Conservation (phyloP, 306 rosid genomes). For the Glycine latifolia region DNA sequence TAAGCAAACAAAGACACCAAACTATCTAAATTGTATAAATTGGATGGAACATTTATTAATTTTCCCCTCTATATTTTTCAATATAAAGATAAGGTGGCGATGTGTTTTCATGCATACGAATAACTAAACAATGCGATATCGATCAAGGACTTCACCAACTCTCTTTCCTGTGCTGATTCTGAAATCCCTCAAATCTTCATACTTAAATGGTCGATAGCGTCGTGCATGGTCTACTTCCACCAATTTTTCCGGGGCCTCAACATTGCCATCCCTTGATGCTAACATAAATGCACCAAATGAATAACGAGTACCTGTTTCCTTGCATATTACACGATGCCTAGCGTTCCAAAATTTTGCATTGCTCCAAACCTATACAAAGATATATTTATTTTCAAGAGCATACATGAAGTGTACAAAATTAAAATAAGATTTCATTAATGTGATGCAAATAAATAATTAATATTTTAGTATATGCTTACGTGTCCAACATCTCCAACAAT, state of each 20-base stretch:
- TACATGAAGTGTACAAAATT: not conserved
- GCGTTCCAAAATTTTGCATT: constrained; percentile 52
- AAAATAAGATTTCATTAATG: not conserved
- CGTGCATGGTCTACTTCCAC: constrained; percentile 35
- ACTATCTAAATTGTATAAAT: too few relatives aligned
- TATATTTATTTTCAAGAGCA: not conserved
- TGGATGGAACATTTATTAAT: not conserved
- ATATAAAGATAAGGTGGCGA: not conserved
- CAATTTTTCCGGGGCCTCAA: not conserved
- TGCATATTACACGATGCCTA: constrained; percentile 54
- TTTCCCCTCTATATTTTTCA: not conserved
- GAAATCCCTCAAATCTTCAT: not conserved
- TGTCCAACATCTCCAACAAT: constrained; percentile 57
- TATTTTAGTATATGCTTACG: constrained; percentile 29
- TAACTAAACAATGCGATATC: not conserved
- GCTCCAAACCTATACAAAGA: constrained; percentile 31
- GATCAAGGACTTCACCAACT: not conserved
- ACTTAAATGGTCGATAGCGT: not conserved
- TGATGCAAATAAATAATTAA: not conserved
- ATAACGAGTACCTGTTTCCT: constrained; percentile 38
- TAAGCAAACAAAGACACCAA: not conserved
- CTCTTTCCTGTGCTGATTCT: not conserved
- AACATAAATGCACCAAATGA: constrained; percentile 38
- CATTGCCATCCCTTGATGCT: constrained; percentile 40
- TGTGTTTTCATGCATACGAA: not conserved